Conservation (phyloP, 257 asterid genomes). For the Petunia secreta region DNA sequence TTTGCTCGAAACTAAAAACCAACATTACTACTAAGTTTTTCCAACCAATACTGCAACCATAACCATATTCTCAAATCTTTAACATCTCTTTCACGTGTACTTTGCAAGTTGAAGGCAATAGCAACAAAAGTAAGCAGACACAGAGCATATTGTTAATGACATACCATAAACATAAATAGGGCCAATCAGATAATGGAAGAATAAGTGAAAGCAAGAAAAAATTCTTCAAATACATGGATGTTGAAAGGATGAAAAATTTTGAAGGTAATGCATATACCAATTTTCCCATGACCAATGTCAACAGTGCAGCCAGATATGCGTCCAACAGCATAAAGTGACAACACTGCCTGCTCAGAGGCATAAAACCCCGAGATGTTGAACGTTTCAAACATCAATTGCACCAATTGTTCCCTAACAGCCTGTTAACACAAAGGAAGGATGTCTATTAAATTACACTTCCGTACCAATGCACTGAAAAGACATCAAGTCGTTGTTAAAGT, state of each 20-base stretch:
- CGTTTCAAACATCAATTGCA: slow-evolving; percentile 94
- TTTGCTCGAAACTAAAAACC: not conserved
- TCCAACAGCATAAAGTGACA: slow-evolving; percentile 93
- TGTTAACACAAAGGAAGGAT: slow-evolving; percentile 36
- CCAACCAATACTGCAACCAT: not conserved
- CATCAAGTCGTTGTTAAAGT: not conserved
- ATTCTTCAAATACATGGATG: not conserved
- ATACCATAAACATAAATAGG: not conserved
- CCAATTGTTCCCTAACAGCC: slow-evolving; percentile 90
- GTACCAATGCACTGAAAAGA: not conserved
- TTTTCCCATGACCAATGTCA: slow-evolving; percentile 90
- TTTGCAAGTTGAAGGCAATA: not conserved
- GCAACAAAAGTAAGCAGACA: not conserved
- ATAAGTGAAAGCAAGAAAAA: not conserved
- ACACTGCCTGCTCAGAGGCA: slow-evolving; percentile 94
- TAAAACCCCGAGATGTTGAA: slow-evolving; percentile 90
- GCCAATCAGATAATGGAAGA: not conserved
- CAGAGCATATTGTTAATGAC: not conserved
- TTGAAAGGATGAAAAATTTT: not conserved
- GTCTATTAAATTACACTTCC: not conserved
- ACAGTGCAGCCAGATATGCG: slow-evolving; percentile 95
- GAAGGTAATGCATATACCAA: slow-evolving; percentile 49
- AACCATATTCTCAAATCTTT: slow-evolving; percentile 1
- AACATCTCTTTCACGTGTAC: not conserved
- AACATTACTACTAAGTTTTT: not conserved